A percentile compares a stretch with the other conserved stretches of the same genome.
Evolutionary conservation across 345 rosid genomes (phyloP).

Genomic region (Boechera divaricarpa): DNA sequence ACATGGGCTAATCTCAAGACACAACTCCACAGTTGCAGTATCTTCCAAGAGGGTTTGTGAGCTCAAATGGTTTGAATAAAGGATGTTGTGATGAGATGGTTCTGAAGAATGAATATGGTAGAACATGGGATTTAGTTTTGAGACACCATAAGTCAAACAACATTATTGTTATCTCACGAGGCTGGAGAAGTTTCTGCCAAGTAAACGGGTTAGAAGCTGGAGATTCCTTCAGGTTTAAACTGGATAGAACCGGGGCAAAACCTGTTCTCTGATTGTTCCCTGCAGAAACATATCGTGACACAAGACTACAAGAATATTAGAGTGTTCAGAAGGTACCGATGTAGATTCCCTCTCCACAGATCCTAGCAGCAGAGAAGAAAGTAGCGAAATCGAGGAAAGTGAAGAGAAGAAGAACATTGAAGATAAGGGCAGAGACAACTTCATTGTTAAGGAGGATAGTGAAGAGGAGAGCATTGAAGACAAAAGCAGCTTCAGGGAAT

Average conservation of each 20-base stretch:
- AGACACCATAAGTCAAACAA: conserved; percentile 2
- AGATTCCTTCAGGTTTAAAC: conserved; percentile 37
- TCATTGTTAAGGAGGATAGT: background rate
- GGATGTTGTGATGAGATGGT: too few relatives aligned
- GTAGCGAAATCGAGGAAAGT: conserved; percentile 17
- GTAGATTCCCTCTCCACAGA: conserved; percentile 11
- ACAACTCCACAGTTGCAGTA: conserved; percentile 18
- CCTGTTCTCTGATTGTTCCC: conserved; percentile 27
- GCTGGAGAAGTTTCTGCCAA: conserved; percentile 41
- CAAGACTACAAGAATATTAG: background rate
- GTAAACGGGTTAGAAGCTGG: conserved; percentile 27
- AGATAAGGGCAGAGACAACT: background rate
- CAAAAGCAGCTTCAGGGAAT: background rate
- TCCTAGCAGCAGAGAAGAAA: conserved; percentile 21
- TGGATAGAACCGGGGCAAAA: background rate
- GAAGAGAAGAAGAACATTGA: conserved; percentile 2
- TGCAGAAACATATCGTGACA: conserved; percentile 19
- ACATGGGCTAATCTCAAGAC: too few relatives aligned
- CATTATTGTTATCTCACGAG: conserved; percentile 13
- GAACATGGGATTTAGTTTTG: conserved; percentile 21
- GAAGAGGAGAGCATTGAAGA: conserved; percentile 19
- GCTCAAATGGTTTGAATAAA: too few relatives aligned
- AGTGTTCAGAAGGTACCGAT: conserved; percentile 13
- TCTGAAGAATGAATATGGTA: conserved; percentile 1
- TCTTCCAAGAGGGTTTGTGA: conserved; percentile 31